These are phyloP conservation scores for Syncephalastrum sp. DNA, from an alignment of 371 early-diverging fungal genomes.

Conservation along the genomic window DNA sequence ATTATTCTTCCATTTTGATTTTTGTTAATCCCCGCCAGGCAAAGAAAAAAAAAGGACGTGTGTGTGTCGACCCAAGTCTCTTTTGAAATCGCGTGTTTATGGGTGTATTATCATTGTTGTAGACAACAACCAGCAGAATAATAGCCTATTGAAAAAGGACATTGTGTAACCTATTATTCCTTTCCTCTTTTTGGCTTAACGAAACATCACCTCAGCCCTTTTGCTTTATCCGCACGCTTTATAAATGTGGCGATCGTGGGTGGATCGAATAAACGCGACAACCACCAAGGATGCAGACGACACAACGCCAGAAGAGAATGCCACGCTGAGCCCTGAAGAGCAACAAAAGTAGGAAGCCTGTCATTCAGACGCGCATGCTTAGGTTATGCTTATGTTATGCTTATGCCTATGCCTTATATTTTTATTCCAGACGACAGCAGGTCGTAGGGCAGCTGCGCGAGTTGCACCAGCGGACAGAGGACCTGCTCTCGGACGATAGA, in stretches of 20 bases:
- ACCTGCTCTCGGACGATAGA: conserved; percentile 23
- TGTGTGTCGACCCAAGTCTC: too few species aligned
- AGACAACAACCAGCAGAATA: too few species aligned
- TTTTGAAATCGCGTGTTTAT: too few species aligned
- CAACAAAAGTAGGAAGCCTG: not conserved
- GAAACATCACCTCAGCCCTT: too few species aligned
- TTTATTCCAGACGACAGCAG: conserved; percentile 25
- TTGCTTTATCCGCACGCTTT: too few species aligned
- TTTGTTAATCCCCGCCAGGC: too few species aligned
- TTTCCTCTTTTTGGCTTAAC: too few species aligned
- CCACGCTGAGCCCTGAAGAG: conserved; percentile 16
- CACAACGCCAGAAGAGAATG: conserved; percentile 10
- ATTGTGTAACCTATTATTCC: too few species aligned
- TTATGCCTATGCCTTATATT: conserved; percentile 1
- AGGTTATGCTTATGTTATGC: not conserved
- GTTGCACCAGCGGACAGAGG: conserved; percentile 22
- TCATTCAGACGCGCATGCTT: not conserved
- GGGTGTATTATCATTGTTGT: too few species aligned
- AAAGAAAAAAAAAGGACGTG: too few species aligned
- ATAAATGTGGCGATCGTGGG: conserved; percentile 49
- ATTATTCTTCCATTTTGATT: not conserved
- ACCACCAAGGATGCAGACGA: conserved; percentile 12
- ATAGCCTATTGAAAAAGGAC: too few species aligned
- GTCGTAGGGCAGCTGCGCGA: conserved; percentile 22
- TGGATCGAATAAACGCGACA: conserved; percentile 45